Base-by-base conservation (phyloP, 768 basidiomycete species). In the Mycena haematopus region DNA sequence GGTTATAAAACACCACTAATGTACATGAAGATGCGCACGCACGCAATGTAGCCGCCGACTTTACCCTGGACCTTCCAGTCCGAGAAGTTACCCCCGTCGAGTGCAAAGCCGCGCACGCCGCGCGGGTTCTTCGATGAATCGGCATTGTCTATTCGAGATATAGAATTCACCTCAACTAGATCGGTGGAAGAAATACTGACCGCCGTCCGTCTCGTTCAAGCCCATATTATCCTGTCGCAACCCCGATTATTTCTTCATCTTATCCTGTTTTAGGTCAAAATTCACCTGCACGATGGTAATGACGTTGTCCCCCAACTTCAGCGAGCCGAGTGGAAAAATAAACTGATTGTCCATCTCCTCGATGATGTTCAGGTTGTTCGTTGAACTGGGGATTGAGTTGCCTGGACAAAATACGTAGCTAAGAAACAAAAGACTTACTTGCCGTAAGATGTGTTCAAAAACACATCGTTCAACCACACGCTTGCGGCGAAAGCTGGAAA, bases 181-280 rank as follows among this genome's bases (percentile, higher is more conserved):
- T n/a, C n/a, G n/a, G n/a, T n/a, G n/a, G n/a, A n/a, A n/a, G n/a
- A 8, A n/a, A 13, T 19, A 33, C 79, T 63, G 57, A 85, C 86
- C 65, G 66, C 78, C 79, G 22, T 74, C 52, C 15, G 84, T 82
- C 72, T 92, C 86, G 58, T 92, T 84, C 65, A 91, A 73, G 0
- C 92, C 92, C 88, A 90, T 91, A 68, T 91, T 90, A 63, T 93
- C 92, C 87, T 90, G 50, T 11, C n/a, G n/a, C n/a, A n/a, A n/a
- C n/a, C n/a, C n/a, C n/a, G n/a, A n/a, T n/a, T n/a, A n/a, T n/a
- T n/a, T n/a, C n/a, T n/a, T n/a, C n/a, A n/a, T n/a, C n/a, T n/a
- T n/a, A n/a, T n/a, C n/a, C n/a, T n/a, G n/a, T n/a, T n/a, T n/a
- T n/a, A n/a, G n/a, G n/a, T n/a, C n/a, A n/a, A n/a, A n/a, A n/a